Conservation (phyloP, 2,329 filamentous ascomycete genomes). For the Ascocoryne sarcoides region DNA sequence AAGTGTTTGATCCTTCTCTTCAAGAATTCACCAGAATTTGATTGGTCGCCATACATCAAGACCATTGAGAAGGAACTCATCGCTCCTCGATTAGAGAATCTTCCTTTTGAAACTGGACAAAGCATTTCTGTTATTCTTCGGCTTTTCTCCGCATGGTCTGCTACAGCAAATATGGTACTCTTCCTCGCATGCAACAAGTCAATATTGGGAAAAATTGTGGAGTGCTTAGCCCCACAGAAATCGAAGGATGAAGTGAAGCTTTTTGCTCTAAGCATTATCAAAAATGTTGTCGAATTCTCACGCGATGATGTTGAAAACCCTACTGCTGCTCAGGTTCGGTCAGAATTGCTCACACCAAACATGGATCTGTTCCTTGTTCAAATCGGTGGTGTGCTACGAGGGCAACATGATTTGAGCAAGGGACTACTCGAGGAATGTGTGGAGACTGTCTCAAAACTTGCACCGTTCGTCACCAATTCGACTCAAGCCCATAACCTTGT, state of each 20-base stretch:
- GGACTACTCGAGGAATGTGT: slow-evolving; percentile 73
- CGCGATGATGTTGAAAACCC: slow-evolving; percentile 44
- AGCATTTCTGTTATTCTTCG: slow-evolving; percentile 76
- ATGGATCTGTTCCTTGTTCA: slow-evolving; percentile 54
- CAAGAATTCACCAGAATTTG: slow-evolving; percentile 57
- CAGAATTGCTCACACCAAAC: slow-evolving; percentile 46
- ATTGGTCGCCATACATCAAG: slow-evolving; percentile 64
- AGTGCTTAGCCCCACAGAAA: slow-evolving; percentile 62
- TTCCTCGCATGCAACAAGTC: slow-evolving; percentile 56
- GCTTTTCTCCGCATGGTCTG: slow-evolving; percentile 74
- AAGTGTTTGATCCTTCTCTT: slow-evolving; percentile 79
- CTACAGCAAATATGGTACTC: slow-evolving; percentile 52
- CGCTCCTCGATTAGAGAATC: slow-evolving; percentile 64
- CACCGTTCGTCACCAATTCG: slow-evolving; percentile 58
- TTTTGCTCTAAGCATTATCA: slow-evolving; percentile 69
- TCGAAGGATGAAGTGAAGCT: slow-evolving; percentile 81
- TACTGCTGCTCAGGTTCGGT: slow-evolving; percentile 35
- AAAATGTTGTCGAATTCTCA: slow-evolving; percentile 55
- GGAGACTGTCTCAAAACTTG: slow-evolving; percentile 66
- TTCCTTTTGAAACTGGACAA: slow-evolving; percentile 80
- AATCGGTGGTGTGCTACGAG: slow-evolving; percentile 59
- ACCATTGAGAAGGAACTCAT: slow-evolving; percentile 68
- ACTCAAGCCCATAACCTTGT: slow-evolving; percentile 69
- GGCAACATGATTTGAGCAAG: slow-evolving; percentile 48
- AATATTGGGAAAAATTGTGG: slow-evolving; percentile 59